A percentile compares a stretch with the other conserved stretches of the same genome.
These are phyloP conservation scores for Exophiala sp. DNA, from an alignment of 2,329 filamentous ascomycete genomes.

Conservation along the genomic window DNA sequence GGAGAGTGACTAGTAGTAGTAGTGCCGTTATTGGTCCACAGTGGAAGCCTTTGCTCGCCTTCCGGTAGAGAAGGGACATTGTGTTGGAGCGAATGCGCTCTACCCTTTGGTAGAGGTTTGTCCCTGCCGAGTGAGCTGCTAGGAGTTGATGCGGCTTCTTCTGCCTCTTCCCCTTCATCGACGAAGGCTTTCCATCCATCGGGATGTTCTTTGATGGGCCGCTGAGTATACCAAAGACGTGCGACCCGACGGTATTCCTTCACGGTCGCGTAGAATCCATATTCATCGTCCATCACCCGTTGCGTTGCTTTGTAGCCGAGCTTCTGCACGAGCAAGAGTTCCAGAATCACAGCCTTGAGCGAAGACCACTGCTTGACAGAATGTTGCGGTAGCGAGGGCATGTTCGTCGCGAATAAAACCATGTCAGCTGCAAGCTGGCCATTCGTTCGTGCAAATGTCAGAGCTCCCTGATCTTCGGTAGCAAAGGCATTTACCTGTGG, in stretches of 20 bases:
- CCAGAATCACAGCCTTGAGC: conserved; percentile 10
- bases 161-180: background rate
- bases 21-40: no score
- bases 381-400: conserved; percentile 3
- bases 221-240: conserved; percentile 12
- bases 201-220: conserved; percentile 1
- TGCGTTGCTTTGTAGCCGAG: conserved; percentile 6
- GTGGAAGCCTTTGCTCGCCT: no score
- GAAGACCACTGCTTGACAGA: conserved; percentile 10
- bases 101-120: no score
- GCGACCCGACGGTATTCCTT: conserved; percentile 11
- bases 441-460: conserved; percentile 16
- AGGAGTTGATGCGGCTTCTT: no score
- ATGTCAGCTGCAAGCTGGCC: conserved; percentile 10
- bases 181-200: conserved; percentile 5
- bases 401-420: background rate
- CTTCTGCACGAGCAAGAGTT: conserved; percentile 11
- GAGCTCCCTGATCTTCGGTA: background rate
- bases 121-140: background rate
- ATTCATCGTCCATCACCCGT: conserved; percentile 7
- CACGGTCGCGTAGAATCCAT: conserved; percentile 12
- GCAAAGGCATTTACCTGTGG: background rate
- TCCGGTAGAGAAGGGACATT: background rate
- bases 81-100: background rate
- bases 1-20: no score